Percentiles rank a stretch among this genome's conserved stretches.
Evolutionary conservation across 441 rosid species (phyloP).

Genomic region (Flueggea neowawraea): DNA sequence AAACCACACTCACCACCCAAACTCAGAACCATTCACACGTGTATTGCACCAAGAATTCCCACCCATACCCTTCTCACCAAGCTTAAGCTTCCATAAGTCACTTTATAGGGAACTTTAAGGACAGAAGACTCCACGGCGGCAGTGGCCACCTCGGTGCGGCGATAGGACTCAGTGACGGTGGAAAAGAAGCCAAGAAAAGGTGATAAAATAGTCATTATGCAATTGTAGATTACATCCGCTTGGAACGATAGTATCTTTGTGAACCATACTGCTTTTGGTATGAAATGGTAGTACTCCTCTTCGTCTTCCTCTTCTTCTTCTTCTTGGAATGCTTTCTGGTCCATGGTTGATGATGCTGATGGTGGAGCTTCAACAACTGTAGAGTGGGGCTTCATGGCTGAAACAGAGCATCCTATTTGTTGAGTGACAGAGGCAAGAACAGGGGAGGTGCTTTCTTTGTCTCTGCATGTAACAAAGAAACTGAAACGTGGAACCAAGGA

Average conservation of each 20-base stretch:
- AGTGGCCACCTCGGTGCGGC: constrained; percentile 34
- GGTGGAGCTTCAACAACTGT: no score
- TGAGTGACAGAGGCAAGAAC: no score
- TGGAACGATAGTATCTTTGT: constrained; percentile 36
- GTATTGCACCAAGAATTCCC: constrained; percentile 59
- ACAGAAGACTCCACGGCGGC: constrained; percentile 34
- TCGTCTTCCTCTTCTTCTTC: constrained; percentile 16
- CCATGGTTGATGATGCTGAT: no score
- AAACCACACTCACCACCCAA: constrained; percentile 34
- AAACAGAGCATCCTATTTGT: no score
- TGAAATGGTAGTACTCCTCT: constrained; percentile 10
- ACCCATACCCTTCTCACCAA: constrained; percentile 36
- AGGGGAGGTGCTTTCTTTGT: no score
- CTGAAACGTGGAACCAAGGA: no score
- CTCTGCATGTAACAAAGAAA: no score
- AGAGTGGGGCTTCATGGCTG: no score
- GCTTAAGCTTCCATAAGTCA: constrained; percentile 18
- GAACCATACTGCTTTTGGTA: constrained; percentile 48
- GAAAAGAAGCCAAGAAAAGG: constrained; percentile 35
- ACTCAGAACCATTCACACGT: constrained; percentile 41
- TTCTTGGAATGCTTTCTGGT: no score
- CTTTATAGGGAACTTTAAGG: constrained; percentile 27
- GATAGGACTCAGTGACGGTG: constrained; percentile 44
- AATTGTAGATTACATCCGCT: constrained; percentile 50
- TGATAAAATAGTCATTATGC: constrained; percentile 38